These are phyloP conservation scores for Gamsiella multidivaricata DNA, from an alignment of 192 early-diverging fungal species.

Conservation along the genomic window DNA sequence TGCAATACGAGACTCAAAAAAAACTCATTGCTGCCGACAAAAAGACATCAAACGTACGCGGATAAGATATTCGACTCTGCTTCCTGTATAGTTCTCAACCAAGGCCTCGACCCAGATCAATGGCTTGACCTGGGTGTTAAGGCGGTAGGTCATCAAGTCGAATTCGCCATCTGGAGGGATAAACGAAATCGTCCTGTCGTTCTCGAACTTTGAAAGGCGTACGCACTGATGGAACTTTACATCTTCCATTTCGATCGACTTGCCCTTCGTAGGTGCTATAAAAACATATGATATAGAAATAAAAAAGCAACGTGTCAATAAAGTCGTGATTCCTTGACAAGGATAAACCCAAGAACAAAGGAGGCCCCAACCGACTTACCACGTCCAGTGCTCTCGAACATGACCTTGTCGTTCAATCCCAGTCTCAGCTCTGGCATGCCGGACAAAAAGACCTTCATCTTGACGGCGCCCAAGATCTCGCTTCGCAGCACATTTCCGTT, in stretches of 20 bases:
- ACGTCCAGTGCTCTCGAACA: slow-evolving; percentile 92
- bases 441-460: slow-evolving; percentile 88
- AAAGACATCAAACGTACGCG: slow-evolving; percentile 39
- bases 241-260: slow-evolving; percentile 92
- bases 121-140: slow-evolving; percentile 86
- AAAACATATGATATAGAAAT: neutral
- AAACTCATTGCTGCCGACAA: neutral
- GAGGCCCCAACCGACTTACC: slow-evolving; percentile 48
- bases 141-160: slow-evolving; percentile 90
- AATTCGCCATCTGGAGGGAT: slow-evolving; percentile 94
- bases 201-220: slow-evolving; percentile 86
- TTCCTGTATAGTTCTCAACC: slow-evolving; percentile 89
- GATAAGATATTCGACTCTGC: slow-evolving; percentile 95
- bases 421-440: slow-evolving; percentile 89
- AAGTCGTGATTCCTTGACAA: neutral
- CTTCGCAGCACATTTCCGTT: slow-evolving; percentile 66
- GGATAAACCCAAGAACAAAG: neutral
- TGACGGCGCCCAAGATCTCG: slow-evolving; percentile 86
- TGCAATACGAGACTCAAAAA: neutral
- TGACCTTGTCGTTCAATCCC: slow-evolving; percentile 90
- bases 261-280: slow-evolving; percentile 67
- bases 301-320: neutral
- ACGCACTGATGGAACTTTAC: slow-evolving; percentile 94
- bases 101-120: slow-evolving; percentile 87
- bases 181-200: slow-evolving; percentile 89